Percentiles rank a stretch among this genome's conserved stretches.
Conservation (phyloP, 768 basidiomycete genomes). For the Amanita pseudoporphyria region DNA sequence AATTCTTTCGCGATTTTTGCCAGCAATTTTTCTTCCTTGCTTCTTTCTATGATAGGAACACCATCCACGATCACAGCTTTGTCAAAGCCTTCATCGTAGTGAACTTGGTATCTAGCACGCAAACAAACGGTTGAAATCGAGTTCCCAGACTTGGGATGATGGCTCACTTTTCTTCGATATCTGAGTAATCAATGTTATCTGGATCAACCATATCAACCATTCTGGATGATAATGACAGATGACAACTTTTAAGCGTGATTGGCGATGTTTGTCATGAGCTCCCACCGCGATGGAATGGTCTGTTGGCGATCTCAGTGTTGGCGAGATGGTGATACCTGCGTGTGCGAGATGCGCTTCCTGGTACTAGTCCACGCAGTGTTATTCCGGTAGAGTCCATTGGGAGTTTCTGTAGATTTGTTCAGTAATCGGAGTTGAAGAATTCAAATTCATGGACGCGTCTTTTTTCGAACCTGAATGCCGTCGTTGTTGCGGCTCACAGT, state of each 20-base stretch:
- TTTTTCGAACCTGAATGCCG: slow-evolving; percentile 10
- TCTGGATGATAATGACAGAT: slow-evolving; percentile 12
- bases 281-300: too few species aligned
- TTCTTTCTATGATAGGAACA: slow-evolving; percentile 80
- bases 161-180: slow-evolving; percentile 78
- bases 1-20: slow-evolving; percentile 81
- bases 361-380: background rate
- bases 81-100: slow-evolving; percentile 82
- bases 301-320: background rate
- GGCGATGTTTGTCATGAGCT: slow-evolving; percentile 1
- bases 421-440: background rate
- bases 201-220: slow-evolving; percentile 39
- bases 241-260: background rate
- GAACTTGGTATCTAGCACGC: slow-evolving; percentile 65
- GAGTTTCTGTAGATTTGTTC: background rate
- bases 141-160: background rate
- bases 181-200: slow-evolving; percentile 76
- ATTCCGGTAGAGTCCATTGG: background rate
- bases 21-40: slow-evolving; percentile 75
- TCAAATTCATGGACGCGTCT: background rate
- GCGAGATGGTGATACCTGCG: background rate
- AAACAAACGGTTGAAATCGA: slow-evolving; percentile 2
- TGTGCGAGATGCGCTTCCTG: background rate
- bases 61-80: slow-evolving; percentile 90
- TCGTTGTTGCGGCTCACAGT: slow-evolving; percentile 9